Base-by-base conservation (phyloP, 1,284 basidiomycete genomes). In the Apiotrichum domesticum region DNA sequence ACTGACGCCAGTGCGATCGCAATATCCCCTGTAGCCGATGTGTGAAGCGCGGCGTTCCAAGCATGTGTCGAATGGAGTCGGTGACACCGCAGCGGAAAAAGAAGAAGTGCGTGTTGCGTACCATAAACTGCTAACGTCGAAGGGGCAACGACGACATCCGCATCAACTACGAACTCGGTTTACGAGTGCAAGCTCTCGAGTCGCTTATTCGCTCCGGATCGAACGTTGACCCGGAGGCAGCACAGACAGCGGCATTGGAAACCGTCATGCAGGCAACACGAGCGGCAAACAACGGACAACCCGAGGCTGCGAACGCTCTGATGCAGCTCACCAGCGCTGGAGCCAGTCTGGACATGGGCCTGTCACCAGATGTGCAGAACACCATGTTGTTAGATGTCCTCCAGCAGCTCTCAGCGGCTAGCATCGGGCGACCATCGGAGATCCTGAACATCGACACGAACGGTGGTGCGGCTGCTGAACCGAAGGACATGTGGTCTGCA, bases 1-100 rank as follows among this genome's bases (percentile, higher is more conserved):
- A n/a, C n/a, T n/a, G n/a, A 13, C 39, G 3, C 34, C 60, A 76
- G 64, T 76, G 74, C 35, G 74, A 76, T 51, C 64, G 74, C 11
- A 75, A 74, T 54, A 71, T 76, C 35, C 74, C 74, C 2, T 76
- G 74, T 57, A 70, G 65, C 51, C 56, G 73, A 63, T 76, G 74
- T 52, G 68, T 74, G 49, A 72, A 72, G 47, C 68, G 74, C 44
- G 73, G 73, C 2, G 67, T 76, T 1, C 67, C 73, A 1, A 66
- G 68, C 33, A 69, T 75, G 65, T 76, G 74, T 49, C 64, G 69
- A 9, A 73, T 75, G 70, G 74, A 76, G 39, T 55, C 62, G 11
- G 48, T 70, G 21, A 69, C 70, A 4, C 63, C 61, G 14, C 57
- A 66, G 9, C 37, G 37, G 9, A 75, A 73, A 56, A 63, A 63